These are phyloP conservation scores for Myxozyma geophila DNA, from an alignment of 805 yeast species.

Conservation along the genomic window DNA sequence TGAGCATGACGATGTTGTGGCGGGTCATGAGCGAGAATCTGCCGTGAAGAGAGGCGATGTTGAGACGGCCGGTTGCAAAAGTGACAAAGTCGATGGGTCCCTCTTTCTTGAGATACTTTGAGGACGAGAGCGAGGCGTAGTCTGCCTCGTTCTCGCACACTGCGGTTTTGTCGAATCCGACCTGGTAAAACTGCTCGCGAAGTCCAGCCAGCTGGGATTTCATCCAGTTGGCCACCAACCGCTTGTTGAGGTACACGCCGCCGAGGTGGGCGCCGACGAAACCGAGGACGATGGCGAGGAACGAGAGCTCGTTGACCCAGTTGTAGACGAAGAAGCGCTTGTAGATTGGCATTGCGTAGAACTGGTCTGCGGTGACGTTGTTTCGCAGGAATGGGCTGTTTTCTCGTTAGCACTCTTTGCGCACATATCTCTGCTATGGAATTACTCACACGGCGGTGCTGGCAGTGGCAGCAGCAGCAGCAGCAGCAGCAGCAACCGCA, in stretches of 20 bases:
- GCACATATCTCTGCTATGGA: not conserved
- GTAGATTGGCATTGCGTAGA: constrained; percentile 59
- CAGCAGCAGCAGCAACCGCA: constrained; percentile 12
- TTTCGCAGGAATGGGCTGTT: not conserved
- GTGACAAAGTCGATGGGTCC: constrained; percentile 63
- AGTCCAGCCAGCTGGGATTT: constrained; percentile 57
- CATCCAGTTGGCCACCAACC: constrained; percentile 59
- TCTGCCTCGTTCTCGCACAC: constrained; percentile 33
- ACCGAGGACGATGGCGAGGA: constrained; percentile 55
- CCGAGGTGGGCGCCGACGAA: constrained; percentile 57
- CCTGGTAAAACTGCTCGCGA: constrained; percentile 73
- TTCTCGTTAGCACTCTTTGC: not conserved
- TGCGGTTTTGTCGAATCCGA: constrained; percentile 52
- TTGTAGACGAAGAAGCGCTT: constrained; percentile 65
- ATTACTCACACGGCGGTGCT: not conserved
- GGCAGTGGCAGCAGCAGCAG: not conserved
- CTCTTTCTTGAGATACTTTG: constrained; percentile 55
- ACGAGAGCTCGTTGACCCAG: constrained; percentile 75
- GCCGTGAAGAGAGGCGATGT: constrained; percentile 65
- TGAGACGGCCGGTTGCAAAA: constrained; percentile 88
- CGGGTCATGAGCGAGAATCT: constrained; percentile 73
- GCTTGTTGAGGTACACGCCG: constrained; percentile 66
- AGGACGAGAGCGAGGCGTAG: constrained; percentile 46
- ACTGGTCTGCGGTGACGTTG: constrained; percentile 50
- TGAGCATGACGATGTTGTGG: constrained; percentile 73